Evolutionary conservation across 768 basidiomycete species (phyloP).

Genomic region (Lactifluus echinatus): DNA sequence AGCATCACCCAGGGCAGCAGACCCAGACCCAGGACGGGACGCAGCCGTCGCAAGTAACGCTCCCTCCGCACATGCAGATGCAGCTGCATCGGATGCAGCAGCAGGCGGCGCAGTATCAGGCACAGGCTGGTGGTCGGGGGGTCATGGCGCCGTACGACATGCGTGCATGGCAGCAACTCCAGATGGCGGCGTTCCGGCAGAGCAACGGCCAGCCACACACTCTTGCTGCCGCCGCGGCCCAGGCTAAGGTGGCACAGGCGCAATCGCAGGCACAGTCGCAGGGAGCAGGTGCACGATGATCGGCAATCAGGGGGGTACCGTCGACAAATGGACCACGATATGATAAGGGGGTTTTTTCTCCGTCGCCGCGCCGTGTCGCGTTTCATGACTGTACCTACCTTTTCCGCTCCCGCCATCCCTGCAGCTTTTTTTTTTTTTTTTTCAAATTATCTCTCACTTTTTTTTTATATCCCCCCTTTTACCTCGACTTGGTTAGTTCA

Average conservation of each 20-base stretch:
- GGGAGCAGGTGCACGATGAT: constrained; percentile 9
- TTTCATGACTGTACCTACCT: too few species aligned
- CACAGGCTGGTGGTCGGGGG: constrained; percentile 17
- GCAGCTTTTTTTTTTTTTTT: not conserved
- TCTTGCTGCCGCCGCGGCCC: not conserved
- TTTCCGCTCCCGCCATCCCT: too few species aligned
- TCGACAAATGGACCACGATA: too few species aligned
- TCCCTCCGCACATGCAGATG: constrained; percentile 19
- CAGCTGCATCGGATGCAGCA: constrained; percentile 13
- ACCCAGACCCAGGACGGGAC: constrained; percentile 21
- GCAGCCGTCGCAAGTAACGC: constrained; percentile 22
- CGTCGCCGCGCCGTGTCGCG: too few species aligned
- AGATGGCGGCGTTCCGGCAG: not conserved
- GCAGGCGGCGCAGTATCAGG: constrained; percentile 12
- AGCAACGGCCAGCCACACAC: not conserved
- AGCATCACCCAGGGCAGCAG: constrained; percentile 17
- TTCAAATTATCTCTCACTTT: not conserved
- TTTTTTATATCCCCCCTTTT: not conserved
- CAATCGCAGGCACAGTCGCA: constrained; percentile 17
- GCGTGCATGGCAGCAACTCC: not conserved
- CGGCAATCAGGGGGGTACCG: too few species aligned
- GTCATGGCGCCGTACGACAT: not conserved
- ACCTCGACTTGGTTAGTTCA: not conserved
- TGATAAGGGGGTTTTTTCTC: too few species aligned
- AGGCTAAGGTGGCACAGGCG: constrained; percentile 13